Percentiles rank a stretch among this genome's conserved stretches.
phyloP scores from a whole-genome alignment of 2,329 filamentous ascomycete genomes.

The Dothideomycetes sp. region DNA sequence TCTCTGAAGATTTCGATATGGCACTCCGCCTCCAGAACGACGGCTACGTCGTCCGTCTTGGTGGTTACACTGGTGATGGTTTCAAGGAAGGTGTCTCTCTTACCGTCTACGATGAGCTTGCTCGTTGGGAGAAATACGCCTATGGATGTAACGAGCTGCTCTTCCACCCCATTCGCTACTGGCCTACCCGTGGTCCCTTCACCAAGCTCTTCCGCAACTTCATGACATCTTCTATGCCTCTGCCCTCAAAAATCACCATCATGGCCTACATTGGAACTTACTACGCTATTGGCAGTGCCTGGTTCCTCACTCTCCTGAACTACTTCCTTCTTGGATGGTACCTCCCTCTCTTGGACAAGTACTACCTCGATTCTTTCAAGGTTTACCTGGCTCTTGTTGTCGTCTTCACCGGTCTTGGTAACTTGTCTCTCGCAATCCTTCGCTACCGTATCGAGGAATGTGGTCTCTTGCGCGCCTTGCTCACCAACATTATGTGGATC shows the following conservation, averaged over 20 bases:
- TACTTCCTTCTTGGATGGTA: slow-evolving; percentile 71
- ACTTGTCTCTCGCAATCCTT: slow-evolving; percentile 62
- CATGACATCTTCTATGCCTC: slow-evolving; percentile 61
- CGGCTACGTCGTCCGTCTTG: slow-evolving; percentile 64
- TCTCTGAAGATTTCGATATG: slow-evolving; percentile 78
- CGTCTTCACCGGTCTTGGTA: slow-evolving; percentile 67
- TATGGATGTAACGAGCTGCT: slow-evolving; percentile 76
- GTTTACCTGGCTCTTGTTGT: slow-evolving; percentile 74
- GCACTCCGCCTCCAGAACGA: slow-evolving; percentile 63
- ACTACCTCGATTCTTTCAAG: slow-evolving; percentile 70
- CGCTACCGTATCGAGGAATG: slow-evolving; percentile 62
- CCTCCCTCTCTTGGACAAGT: slow-evolving; percentile 69
- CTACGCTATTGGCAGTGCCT: slow-evolving; percentile 67
- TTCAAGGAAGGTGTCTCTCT: slow-evolving; percentile 79
- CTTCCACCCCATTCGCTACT: slow-evolving; percentile 67
- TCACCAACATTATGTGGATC: slow-evolving; percentile 59
- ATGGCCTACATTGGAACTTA: slow-evolving; percentile 72
- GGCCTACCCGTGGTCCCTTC: slow-evolving; percentile 65
- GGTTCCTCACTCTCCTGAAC: slow-evolving; percentile 63
- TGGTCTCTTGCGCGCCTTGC: slow-evolving; percentile 44
- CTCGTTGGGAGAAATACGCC: slow-evolving; percentile 80
- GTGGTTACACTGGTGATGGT: slow-evolving; percentile 63
- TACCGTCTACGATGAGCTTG: slow-evolving; percentile 75
- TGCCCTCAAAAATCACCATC: slow-evolving; percentile 68
- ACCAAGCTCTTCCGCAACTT: slow-evolving; percentile 70